Evolutionary conservation across 345 rosid genomes (phyloP).

Genomic region (Boechera stricta): DNA sequence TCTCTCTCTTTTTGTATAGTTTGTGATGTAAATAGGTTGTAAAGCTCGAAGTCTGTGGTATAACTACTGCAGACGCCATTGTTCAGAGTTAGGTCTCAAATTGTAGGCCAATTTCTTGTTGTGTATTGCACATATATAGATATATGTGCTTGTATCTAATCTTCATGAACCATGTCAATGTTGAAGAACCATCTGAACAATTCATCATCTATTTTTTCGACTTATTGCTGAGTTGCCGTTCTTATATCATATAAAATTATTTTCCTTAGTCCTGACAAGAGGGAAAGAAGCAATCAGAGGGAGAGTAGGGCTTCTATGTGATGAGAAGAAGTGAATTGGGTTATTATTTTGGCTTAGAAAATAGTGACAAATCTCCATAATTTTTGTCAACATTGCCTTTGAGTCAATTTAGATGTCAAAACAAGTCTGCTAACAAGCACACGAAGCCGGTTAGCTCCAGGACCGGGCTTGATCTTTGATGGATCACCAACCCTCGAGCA

Average conservation of each 20-base stretch:
- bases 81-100: constrained; percentile 24
- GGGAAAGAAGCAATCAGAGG: neutral
- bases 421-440: constrained; percentile 60
- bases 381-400: constrained; percentile 59
- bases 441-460: constrained; percentile 72
- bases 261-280: neutral
- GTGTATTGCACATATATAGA: constrained; percentile 21
- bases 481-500: constrained; percentile 74
- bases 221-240: neutral
- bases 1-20: constrained; percentile 28
- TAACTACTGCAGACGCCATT: constrained; percentile 6
- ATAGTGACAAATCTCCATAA: constrained; percentile 27
- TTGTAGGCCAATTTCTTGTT: constrained; percentile 12
- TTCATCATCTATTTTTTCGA: constrained; percentile 5
- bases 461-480: constrained; percentile 69
- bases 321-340: constrained; percentile 8
- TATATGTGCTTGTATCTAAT: constrained; percentile 17
- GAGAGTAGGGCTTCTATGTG: neutral
- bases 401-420: constrained; percentile 49
- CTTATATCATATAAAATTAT: neutral
- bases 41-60: constrained; percentile 25
- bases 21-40: constrained; percentile 42
- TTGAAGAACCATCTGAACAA: constrained; percentile 17
- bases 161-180: constrained; percentile 1
- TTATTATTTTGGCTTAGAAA: constrained; percentile 24